phyloP scores from a whole-genome alignment of 331 rosid genomes.

The Rosa hybrid region DNA sequence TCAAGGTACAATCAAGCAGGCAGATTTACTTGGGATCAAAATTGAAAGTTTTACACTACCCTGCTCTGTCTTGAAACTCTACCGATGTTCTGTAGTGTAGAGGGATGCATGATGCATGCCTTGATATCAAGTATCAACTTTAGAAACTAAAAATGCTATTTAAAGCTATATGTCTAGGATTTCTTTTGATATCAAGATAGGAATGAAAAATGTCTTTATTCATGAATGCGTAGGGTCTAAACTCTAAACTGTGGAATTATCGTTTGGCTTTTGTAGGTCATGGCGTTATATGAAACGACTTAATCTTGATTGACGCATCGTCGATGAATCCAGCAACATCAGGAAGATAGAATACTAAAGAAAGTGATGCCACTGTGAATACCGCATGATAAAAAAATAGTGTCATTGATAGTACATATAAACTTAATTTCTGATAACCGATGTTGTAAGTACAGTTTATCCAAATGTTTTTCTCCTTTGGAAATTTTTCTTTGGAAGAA shows the following conservation, averaged over 20 bases:
- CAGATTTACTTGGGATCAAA: background rate
- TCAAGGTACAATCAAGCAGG: background rate
- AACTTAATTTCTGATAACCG: constrained; percentile 28
- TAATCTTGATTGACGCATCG: constrained; percentile 38
- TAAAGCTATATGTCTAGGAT: background rate
- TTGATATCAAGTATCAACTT: background rate
- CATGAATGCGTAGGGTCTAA: background rate
- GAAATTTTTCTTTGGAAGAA: background rate
- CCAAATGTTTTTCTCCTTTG: background rate
- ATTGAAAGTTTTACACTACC: background rate
- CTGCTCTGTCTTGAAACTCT: background rate
- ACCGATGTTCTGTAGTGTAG: background rate
- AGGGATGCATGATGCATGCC: background rate
- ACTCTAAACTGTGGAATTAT: background rate
- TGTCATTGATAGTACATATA: constrained; percentile 47
- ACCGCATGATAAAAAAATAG: constrained; percentile 30
- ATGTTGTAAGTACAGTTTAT: constrained; percentile 15
- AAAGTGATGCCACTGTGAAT: constrained; percentile 37
- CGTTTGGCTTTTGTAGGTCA: constrained; percentile 50
- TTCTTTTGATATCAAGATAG: background rate
- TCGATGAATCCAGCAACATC: constrained; percentile 45
- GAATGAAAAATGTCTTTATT: background rate
- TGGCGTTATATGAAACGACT: constrained; percentile 72
- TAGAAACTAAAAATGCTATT: background rate
- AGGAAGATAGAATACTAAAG: constrained; percentile 26